Percentiles rank a stretch among this genome's conserved stretches.
These are phyloP conservation scores for Allantophomopsis lycopodina DNA, from an alignment of 2,329 filamentous ascomycete genomes.

Conservation along the genomic window DNA sequence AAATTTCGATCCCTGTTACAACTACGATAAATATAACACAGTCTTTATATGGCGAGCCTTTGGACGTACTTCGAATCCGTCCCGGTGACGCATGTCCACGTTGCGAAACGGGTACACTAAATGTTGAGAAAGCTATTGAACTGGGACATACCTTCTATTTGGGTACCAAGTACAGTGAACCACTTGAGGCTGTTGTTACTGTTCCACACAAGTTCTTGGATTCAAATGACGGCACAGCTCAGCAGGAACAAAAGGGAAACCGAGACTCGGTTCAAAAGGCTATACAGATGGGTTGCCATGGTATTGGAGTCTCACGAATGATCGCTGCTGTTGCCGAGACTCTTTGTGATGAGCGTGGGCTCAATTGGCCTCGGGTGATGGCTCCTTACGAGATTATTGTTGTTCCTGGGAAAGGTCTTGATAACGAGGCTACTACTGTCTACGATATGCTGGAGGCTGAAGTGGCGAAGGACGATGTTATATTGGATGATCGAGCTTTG, in stretches of 20 bases:
- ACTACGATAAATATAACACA: constrained; percentile 1
- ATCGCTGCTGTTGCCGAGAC: constrained; percentile 76
- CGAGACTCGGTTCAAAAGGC: constrained; percentile 24
- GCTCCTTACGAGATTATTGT: constrained; percentile 73
- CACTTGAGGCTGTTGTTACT: constrained; percentile 51
- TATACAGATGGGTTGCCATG: constrained; percentile 92
- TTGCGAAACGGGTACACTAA: constrained; percentile 50
- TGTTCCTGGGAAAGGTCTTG: constrained; percentile 33
- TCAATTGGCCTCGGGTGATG: constrained; percentile 80
- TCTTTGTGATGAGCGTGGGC: constrained; percentile 54
- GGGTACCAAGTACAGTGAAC: constrained; percentile 73
- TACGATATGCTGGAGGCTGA: constrained; percentile 41
- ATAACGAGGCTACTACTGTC: constrained; percentile 37
- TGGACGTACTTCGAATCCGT: constrained; percentile 52
- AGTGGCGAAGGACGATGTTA: constrained; percentile 31
- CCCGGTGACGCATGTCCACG: constrained; percentile 60
- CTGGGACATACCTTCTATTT: constrained; percentile 93
- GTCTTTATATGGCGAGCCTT: constrained; percentile 17
- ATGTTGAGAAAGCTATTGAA: constrained; percentile 65
- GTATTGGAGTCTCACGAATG: constrained; percentile 84
- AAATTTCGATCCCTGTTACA: background rate
- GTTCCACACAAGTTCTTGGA: constrained; percentile 17
- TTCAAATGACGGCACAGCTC: background rate
- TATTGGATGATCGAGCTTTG: constrained; percentile 61
- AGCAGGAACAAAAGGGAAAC: background rate